Evolutionary conservation across 179 eudicot genomes (phyloP).

Genomic region (Corrigiola litoralis): DNA sequence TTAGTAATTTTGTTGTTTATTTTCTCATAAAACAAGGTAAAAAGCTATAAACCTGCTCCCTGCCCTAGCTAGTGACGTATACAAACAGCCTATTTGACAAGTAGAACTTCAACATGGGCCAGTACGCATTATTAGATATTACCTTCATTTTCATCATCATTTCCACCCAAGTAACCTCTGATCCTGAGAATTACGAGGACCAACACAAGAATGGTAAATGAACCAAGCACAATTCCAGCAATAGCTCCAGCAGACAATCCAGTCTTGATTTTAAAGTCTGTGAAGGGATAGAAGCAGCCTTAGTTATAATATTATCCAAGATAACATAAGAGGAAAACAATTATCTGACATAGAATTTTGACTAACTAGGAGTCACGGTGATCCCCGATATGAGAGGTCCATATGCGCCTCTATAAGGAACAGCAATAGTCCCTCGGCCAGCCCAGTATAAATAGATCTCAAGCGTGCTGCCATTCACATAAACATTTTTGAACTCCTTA

Average conservation of each 20-base stretch:
- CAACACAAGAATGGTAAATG: conserved; percentile 33
- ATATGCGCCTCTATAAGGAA: conserved; percentile 66
- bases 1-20: too few relatives aligned
- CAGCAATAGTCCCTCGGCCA: conserved; percentile 74
- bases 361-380: conserved; percentile 76
- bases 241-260: conserved; percentile 66
- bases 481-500: conserved; percentile 38
- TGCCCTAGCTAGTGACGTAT: too few relatives aligned
- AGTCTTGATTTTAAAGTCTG: conserved; percentile 47
- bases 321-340: not conserved
- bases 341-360: not conserved
- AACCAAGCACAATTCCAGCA: conserved; percentile 52
- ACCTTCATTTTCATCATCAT: conserved; percentile 53
- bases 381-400: conserved; percentile 95
- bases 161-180: conserved; percentile 44
- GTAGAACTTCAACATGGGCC: too few relatives aligned
- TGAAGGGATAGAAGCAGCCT: conserved; percentile 4
- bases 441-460: conserved; percentile 80
- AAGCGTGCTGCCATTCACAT: conserved; percentile 57
- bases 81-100: too few relatives aligned
- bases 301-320: not conserved
- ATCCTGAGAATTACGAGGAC: conserved; percentile 36
- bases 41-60: too few relatives aligned
- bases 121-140: too few relatives aligned
- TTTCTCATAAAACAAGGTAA: too few relatives aligned